phyloP scores from a whole-genome alignment of 768 basidiomycete genomes.

The Nidularia pulvinata region DNA sequence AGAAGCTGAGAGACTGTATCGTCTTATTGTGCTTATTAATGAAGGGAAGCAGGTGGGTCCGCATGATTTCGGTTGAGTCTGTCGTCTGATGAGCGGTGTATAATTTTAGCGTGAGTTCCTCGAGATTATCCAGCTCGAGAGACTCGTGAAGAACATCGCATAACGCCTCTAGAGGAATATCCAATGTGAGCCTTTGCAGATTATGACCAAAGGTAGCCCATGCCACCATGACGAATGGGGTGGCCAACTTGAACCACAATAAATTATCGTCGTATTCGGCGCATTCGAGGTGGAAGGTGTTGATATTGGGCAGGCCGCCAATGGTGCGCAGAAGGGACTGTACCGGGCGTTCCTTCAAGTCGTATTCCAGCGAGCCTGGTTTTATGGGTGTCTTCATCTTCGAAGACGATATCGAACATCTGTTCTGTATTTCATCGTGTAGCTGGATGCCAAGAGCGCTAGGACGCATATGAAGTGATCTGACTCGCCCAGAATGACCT shows the following conservation, averaged over 20 bases:
- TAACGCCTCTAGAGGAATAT: constrained; percentile 16
- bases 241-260: background rate
- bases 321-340: background rate
- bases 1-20: constrained; percentile 9
- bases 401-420: background rate
- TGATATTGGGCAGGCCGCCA: background rate
- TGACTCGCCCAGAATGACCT: background rate
- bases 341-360: background rate
- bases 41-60: constrained; percentile 14
- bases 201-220: constrained; percentile 16
- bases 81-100: constrained; percentile 12
- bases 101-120: constrained; percentile 12
- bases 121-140: constrained; percentile 9
- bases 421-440: background rate
- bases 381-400: background rate
- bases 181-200: constrained; percentile 12
- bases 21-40: constrained; percentile 15
- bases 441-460: background rate
- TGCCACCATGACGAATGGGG: constrained; percentile 9
- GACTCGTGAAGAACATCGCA: constrained; percentile 6
- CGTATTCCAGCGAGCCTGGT: background rate
- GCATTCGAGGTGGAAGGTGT: constrained; percentile 1
- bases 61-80: constrained; percentile 6
- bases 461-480: constrained; percentile 1
- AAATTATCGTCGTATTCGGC: background rate